These are phyloP conservation scores for Ophiostoma sp. DNA, from an alignment of 2,329 filamentous ascomycete genomes.

Conservation along the genomic window DNA sequence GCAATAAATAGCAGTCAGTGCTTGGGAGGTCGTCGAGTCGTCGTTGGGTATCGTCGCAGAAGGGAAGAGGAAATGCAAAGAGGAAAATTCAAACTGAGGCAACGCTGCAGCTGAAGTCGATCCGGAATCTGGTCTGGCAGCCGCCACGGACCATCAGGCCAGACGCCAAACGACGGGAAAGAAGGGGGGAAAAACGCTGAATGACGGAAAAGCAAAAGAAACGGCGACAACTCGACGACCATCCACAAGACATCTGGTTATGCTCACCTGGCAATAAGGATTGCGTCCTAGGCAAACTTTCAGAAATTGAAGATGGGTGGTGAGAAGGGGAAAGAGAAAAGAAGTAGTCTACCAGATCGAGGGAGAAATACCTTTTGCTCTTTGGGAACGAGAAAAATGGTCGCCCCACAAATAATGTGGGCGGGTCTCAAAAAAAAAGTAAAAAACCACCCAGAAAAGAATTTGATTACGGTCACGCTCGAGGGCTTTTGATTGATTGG, in stretches of 20 bases:
- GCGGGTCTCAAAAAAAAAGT: background rate
- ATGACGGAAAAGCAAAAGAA: background rate
- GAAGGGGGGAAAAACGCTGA: background rate
- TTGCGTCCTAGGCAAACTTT: constrained; percentile 32
- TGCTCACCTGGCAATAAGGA: constrained; percentile 31
- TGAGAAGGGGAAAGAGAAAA: constrained; percentile 15
- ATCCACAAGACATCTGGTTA: constrained; percentile 25
- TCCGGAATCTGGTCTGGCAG: background rate
- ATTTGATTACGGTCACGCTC: background rate
- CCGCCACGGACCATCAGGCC: background rate
- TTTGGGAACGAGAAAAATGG: constrained; percentile 6
- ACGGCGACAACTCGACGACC: constrained; percentile 29
- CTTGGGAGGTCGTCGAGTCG: constrained; percentile 12
- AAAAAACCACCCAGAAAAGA: background rate
- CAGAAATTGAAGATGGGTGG: constrained; percentile 27
- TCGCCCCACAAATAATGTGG: background rate
- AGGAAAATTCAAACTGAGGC: background rate
- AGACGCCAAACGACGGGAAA: background rate
- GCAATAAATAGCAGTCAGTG: constrained; percentile 2
- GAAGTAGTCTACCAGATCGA: background rate
- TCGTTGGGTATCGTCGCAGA: background rate
- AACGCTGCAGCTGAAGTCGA: constrained; percentile 12
- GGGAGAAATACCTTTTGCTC: constrained; percentile 9
- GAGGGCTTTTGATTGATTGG: background rate
- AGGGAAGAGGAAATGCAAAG: background rate